Conservation (phyloP, 345 rosid genomes). For the Linum usitatissimum region DNA sequence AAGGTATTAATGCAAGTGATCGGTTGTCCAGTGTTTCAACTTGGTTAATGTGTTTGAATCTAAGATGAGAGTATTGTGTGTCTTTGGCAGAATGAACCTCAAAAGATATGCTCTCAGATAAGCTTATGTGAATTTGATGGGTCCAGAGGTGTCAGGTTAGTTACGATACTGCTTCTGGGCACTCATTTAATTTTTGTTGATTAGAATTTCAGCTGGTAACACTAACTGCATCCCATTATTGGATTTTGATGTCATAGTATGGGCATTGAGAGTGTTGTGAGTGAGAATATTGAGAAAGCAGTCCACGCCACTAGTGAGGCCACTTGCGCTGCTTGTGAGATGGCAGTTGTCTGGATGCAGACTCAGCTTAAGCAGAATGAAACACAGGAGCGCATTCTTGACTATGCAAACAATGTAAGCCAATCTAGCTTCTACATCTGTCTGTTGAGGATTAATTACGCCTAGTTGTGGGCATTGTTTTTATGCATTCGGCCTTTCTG, state of each 20-base stretch:
- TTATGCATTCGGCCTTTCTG: slow-evolving; percentile 3
- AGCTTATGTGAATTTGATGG: slow-evolving; percentile 80
- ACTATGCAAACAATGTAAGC: slow-evolving; percentile 60
- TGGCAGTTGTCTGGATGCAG: slow-evolving; percentile 90
- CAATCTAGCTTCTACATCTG: background rate
- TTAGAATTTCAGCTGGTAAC: background rate
- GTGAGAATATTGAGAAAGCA: slow-evolving; percentile 27
- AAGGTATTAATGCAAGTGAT: slow-evolving; percentile 26
- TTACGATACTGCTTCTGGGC: background rate
- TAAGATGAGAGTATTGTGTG: background rate
- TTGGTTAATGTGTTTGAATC: no score
- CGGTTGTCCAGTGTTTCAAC: background rate
- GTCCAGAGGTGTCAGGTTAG: slow-evolving; percentile 55
- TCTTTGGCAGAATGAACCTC: slow-evolving; percentile 45
- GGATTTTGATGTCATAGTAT: slow-evolving; percentile 27
- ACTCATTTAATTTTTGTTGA: background rate
- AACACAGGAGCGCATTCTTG: slow-evolving; percentile 58
- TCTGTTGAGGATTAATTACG: background rate
- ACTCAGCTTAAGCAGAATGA: slow-evolving; percentile 51
- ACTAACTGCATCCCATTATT: background rate
- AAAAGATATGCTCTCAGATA: slow-evolving; percentile 69
- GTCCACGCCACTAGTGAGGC: slow-evolving; percentile 36
- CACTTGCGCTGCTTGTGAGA: slow-evolving; percentile 68
- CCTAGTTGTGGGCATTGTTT: background rate
- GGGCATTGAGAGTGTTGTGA: slow-evolving; percentile 56